Evolutionary conservation across 345 rosid genomes (phyloP).

Genomic region (Cardamine chenopodiifolia): DNA sequence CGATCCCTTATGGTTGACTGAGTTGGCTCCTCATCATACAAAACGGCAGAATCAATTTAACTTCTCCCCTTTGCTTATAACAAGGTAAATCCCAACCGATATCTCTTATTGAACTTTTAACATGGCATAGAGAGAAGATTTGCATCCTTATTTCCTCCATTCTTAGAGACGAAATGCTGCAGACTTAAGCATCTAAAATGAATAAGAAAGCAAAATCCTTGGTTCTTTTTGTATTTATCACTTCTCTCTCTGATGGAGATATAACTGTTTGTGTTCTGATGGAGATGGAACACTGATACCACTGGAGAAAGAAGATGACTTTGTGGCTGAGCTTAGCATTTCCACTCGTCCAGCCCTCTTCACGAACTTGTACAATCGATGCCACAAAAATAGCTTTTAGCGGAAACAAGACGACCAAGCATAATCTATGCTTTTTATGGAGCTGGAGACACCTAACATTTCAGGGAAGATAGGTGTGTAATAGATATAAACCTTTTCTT

Average conservation of each 20-base stretch:
- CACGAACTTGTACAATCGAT: no score
- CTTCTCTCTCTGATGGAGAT: constrained; percentile 21
- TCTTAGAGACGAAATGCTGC: neutral
- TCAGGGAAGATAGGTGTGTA: constrained; percentile 8
- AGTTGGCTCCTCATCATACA: constrained; percentile 87
- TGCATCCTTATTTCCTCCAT: neutral
- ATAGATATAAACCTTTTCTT: constrained; percentile 10
- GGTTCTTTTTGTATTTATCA: neutral
- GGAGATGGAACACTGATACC: constrained; percentile 12
- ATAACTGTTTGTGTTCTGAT: constrained; percentile 3
- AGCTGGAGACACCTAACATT: constrained; percentile 29
- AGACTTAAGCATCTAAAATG: neutral
- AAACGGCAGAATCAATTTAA: constrained; percentile 48
- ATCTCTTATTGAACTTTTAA: neutral
- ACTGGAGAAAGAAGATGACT: no score
- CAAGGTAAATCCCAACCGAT: constrained; percentile 23
- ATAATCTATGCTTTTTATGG: constrained; percentile 14
- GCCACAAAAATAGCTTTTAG: no score
- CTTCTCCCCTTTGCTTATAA: constrained; percentile 1
- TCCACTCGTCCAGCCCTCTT: no score
- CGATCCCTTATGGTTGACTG: constrained; percentile 82
- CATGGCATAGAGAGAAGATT: constrained; percentile 5
- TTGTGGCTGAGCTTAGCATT: no score
- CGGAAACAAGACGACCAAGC: constrained; percentile 5
- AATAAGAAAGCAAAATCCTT: neutral